A percentile compares a stretch with the other conserved stretches of the same genome.
phyloP scores from a whole-genome alignment of 345 rosid genomes.

The Euclidium syriacum region DNA sequence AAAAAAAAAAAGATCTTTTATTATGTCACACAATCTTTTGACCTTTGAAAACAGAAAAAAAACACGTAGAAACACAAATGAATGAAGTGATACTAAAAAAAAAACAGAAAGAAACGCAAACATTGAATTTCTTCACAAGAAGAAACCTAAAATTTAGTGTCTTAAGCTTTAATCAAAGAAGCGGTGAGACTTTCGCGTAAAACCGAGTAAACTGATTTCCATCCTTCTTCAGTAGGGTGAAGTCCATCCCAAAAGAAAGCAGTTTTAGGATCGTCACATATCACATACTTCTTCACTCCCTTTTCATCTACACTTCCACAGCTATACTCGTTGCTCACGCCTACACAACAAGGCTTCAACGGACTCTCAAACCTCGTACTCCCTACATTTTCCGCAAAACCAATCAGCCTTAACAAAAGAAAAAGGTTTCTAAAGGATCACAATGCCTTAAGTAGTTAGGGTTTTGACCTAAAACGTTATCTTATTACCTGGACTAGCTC shows the following conservation, averaged over 20 bases:
- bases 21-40: slow-evolving; percentile 9
- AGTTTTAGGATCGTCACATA: slow-evolving; percentile 41
- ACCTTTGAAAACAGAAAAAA: neutral
- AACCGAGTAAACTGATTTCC: slow-evolving; percentile 44
- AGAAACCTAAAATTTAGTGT: slow-evolving; percentile 1
- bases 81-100: slow-evolving; percentile 16
- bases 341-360: slow-evolving; percentile 55
- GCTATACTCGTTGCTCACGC: slow-evolving; percentile 19
- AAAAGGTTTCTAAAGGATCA: neutral
- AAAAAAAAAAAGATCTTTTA: too few species aligned
- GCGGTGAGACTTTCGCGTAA: slow-evolving; percentile 30
- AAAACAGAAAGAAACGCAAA: neutral
- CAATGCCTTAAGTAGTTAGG: neutral
- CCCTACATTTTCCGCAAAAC: slow-evolving; percentile 17
- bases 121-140: neutral
- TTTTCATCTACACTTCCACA: slow-evolving; percentile 48
- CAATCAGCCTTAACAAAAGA: neutral
- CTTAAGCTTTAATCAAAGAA: slow-evolving; percentile 26
- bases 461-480: neutral
- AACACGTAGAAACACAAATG: slow-evolving; percentile 16
- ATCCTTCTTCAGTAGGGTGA: slow-evolving; percentile 58
- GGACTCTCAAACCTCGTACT: slow-evolving; percentile 45
- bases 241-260: slow-evolving; percentile 56
- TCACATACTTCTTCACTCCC: slow-evolving; percentile 38
- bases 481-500: slow-evolving; percentile 21